phyloP scores from a whole-genome alignment of 1,284 basidiomycete genomes.

The Apiotrichum laibachii region DNA sequence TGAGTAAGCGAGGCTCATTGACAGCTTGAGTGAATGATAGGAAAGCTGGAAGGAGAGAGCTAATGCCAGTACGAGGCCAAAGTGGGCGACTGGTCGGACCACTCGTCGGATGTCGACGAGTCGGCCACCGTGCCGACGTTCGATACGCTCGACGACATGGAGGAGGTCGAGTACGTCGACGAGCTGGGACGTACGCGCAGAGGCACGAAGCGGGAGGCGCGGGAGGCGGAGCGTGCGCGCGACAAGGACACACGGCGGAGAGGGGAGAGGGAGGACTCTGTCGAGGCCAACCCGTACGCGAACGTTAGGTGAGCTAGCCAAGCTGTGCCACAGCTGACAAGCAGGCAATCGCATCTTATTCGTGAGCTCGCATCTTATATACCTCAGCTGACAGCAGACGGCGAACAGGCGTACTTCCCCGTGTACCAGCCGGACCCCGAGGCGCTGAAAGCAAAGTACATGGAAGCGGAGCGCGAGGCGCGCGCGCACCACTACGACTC shows the following conservation, averaged over 20 bases:
- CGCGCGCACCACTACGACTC: slow-evolving; percentile 79
- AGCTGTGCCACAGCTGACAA: slow-evolving; percentile 7
- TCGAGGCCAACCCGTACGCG: slow-evolving; percentile 34
- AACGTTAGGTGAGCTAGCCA: slow-evolving; percentile 44
- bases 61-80: slow-evolving; percentile 66
- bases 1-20: slow-evolving; percentile 56
- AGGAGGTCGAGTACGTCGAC: slow-evolving; percentile 49
- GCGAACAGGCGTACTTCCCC: slow-evolving; percentile 76
- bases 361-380: slow-evolving; percentile 43
- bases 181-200: slow-evolving; percentile 48
- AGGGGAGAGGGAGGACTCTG: slow-evolving; percentile 5
- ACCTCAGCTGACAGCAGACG: slow-evolving; percentile 53
- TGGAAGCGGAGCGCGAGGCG: slow-evolving; percentile 66
- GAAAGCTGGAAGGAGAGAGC: background rate
- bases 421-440: slow-evolving; percentile 80
- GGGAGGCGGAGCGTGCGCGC: slow-evolving; percentile 31
- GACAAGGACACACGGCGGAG: slow-evolving; percentile 9
- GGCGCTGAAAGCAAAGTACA: slow-evolving; percentile 71
- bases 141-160: slow-evolving; percentile 25
- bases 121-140: slow-evolving; percentile 35
- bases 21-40: no score
- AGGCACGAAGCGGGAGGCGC: slow-evolving; percentile 45
- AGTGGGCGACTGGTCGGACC: slow-evolving; percentile 52
- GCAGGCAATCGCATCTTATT: slow-evolving; percentile 61
- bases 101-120: slow-evolving; percentile 42